Evolutionary conservation across 345 rosid genomes (phyloP).

Genomic region (Salix dunnii): DNA sequence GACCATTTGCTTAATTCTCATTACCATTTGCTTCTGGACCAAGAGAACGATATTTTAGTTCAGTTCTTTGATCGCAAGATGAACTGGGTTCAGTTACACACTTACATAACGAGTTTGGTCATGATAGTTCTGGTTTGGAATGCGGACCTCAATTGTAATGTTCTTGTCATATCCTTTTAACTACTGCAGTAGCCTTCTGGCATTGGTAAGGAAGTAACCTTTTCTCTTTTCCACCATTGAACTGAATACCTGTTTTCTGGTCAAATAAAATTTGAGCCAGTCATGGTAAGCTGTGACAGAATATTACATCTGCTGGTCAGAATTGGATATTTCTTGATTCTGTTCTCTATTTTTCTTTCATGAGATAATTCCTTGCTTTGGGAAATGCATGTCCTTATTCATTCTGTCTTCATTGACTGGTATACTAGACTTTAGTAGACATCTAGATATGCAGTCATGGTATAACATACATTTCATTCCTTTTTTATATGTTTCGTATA

Average conservation of each 20-base stretch:
- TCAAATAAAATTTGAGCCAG: background rate
- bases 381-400: background rate
- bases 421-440: background rate
- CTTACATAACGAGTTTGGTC: background rate
- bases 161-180: background rate
- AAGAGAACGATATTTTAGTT: background rate
- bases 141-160: background rate
- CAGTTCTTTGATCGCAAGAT: background rate
- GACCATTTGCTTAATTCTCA: background rate
- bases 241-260: background rate
- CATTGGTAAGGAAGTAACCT: too few species aligned
- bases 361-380: background rate
- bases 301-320: background rate
- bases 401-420: background rate
- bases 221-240: background rate
- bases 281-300: background rate
- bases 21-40: background rate
- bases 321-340: background rate
- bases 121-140: background rate
- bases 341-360: background rate
- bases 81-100: background rate
- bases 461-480: conserved; percentile 10
- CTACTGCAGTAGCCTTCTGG: background rate
- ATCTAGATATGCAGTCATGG: background rate
- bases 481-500: background rate